phyloP scores from a whole-genome alignment of 2,329 filamentous ascomycete species.

The Rachicladosporium sp. region DNA sequence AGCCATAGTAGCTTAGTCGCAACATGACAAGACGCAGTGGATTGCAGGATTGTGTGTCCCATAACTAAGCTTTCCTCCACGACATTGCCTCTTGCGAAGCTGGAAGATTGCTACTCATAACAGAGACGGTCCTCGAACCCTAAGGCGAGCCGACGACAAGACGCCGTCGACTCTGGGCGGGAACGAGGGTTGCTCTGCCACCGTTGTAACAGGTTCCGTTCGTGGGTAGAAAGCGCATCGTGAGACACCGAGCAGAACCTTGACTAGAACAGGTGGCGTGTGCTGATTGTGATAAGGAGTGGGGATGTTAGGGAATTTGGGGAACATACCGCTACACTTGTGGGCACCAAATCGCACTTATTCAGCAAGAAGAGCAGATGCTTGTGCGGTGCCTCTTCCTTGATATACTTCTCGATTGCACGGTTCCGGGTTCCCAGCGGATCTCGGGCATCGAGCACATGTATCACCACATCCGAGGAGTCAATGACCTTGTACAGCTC shows the following conservation, averaged over 20 bases:
- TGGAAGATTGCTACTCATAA: constrained; percentile 94
- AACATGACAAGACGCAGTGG: constrained; percentile 1
- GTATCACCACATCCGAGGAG: constrained; percentile 91
- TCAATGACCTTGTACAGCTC: constrained; percentile 88
- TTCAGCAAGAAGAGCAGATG: constrained; percentile 83
- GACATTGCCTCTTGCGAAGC: constrained; percentile 59
- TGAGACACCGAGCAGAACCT: constrained; percentile 36
- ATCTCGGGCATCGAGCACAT: constrained; percentile 81
- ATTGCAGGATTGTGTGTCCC: constrained; percentile 63
- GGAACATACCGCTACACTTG: constrained; percentile 80
- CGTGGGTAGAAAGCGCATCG: too few species aligned
- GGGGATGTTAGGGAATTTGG: constrained; percentile 1
- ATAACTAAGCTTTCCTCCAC: constrained; percentile 97
- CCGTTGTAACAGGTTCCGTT: constrained; percentile 90
- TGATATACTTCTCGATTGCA: constrained; percentile 85
- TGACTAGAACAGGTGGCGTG: constrained; percentile 82
- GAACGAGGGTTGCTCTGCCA: constrained; percentile 77
- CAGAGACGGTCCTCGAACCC: constrained; percentile 60
- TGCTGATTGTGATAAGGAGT: constrained; percentile 18
- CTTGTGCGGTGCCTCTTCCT: constrained; percentile 89
- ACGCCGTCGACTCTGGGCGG: constrained; percentile 67
- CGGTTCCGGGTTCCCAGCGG: constrained; percentile 81
- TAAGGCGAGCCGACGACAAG: constrained; percentile 69
- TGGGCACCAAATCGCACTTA: constrained; percentile 88
- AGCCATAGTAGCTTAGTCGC: not conserved